Evolutionary conservation across 768 basidiomycete species (phyloP).

Genomic region (Erythrobasidium yunnanense): DNA sequence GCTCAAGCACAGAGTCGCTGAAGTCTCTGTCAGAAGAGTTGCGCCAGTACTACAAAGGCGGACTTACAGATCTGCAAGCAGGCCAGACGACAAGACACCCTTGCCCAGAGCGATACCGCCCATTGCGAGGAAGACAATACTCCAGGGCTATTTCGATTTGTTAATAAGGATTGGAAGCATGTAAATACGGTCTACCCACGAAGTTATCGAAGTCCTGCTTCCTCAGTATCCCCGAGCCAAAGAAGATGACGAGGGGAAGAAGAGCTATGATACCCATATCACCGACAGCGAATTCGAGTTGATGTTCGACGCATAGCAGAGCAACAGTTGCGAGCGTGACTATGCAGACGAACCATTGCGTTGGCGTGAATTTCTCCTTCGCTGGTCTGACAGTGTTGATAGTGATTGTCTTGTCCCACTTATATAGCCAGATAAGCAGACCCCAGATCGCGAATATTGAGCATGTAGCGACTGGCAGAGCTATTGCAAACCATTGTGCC

Average conservation of each 20-base stretch:
- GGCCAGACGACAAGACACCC: slow-evolving; percentile 77
- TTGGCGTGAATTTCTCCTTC: slow-evolving; percentile 64
- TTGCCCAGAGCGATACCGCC: slow-evolving; percentile 93
- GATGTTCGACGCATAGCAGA: slow-evolving; percentile 79
- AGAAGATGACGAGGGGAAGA: slow-evolving; percentile 83
- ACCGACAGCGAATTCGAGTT: slow-evolving; percentile 63
- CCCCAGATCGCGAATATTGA: slow-evolving; percentile 88
- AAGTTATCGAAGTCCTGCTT: slow-evolving; percentile 90
- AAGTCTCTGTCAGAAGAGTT: not conserved
- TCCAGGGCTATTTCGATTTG: slow-evolving; percentile 58
- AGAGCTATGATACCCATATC: slow-evolving; percentile 98
- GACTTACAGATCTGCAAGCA: slow-evolving; percentile 60
- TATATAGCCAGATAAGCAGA: slow-evolving; percentile 71
- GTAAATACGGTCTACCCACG: not conserved
- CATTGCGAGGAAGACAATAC: slow-evolving; percentile 92
- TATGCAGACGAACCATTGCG: slow-evolving; percentile 80
- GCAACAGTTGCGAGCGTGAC: slow-evolving; percentile 74
- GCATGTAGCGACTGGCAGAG: slow-evolving; percentile 74
- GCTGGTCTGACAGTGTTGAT: slow-evolving; percentile 76
- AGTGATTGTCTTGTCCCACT: slow-evolving; percentile 55
- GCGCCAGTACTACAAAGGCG: slow-evolving; percentile 43
- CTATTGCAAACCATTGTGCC: slow-evolving; percentile 86
- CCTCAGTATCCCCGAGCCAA: slow-evolving; percentile 80
- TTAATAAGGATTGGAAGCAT: not conserved
- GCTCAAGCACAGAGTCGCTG: slow-evolving; percentile 34